A percentile compares a stretch with the other conserved stretches of the same genome.
These are phyloP conservation scores for Ligustrum vulgare DNA, from an alignment of 257 asterid genomes.

Conservation along the genomic window DNA sequence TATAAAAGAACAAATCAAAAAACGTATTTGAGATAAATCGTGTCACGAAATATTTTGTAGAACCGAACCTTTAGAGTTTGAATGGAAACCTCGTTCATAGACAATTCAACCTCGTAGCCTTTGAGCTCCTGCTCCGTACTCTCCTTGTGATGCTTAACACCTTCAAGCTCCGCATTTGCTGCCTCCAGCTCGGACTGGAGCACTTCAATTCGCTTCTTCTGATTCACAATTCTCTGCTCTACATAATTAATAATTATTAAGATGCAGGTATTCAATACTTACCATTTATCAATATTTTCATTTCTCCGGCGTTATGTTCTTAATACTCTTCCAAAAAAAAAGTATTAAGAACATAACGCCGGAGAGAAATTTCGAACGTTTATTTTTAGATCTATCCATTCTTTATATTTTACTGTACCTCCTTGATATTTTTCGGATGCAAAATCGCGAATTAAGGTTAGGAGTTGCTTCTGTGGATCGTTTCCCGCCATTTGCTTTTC, in stretches of 20 bases:
- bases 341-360: background rate
- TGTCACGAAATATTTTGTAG: slow-evolving; percentile 1
- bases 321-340: no score
- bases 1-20: background rate
- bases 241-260: slow-evolving; percentile 9
- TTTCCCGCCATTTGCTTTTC: slow-evolving; percentile 74
- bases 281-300: background rate
- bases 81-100: slow-evolving; percentile 58
- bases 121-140: slow-evolving; percentile 63
- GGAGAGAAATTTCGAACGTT: background rate
- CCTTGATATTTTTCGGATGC: slow-evolving; percentile 73
- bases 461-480: slow-evolving; percentile 57
- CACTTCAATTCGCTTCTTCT: slow-evolving; percentile 60
- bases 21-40: background rate
- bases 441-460: slow-evolving; percentile 66
- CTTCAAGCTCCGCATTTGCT: slow-evolving; percentile 53
- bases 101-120: slow-evolving; percentile 70
- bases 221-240: slow-evolving; percentile 61
- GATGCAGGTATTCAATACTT: background rate
- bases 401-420: slow-evolving; percentile 35
- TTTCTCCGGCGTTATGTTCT: no score
- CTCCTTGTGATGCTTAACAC: slow-evolving; percentile 63
- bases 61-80: slow-evolving; percentile 60
- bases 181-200: slow-evolving; percentile 52
- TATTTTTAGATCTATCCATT: background rate